Evolutionary conservation across 2,329 filamentous ascomycete species (phyloP).

Genomic region (Xenoacremonium recifei): DNA sequence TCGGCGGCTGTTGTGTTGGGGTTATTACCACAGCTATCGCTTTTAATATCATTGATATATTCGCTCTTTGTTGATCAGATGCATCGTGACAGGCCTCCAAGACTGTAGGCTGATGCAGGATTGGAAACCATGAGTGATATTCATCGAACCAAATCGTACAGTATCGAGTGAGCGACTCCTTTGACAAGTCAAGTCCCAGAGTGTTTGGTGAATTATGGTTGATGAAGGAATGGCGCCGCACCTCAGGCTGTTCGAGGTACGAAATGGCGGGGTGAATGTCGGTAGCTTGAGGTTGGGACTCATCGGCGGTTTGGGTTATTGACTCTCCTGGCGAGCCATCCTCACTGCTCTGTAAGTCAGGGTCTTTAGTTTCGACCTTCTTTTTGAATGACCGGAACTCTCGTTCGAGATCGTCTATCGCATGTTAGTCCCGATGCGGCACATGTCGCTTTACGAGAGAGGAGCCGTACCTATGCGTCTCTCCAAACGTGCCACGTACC

Average conservation of each 20-base stretch:
- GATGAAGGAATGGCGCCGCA: no score
- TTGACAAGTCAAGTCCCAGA: not conserved
- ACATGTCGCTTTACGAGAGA: no score
- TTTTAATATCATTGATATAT: slow-evolving; percentile 3
- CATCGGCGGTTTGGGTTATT: no score
- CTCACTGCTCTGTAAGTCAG: no score
- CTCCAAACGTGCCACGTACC: slow-evolving; percentile 6
- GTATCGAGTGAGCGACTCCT: not conserved
- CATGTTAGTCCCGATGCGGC: not conserved
- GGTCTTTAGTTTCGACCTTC: slow-evolving; percentile 1
- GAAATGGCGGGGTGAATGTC: no score
- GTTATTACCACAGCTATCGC: slow-evolving; percentile 6
- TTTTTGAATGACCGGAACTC: slow-evolving; percentile 6
- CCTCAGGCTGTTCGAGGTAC: no score
- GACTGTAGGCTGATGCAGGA: slow-evolving; percentile 8
- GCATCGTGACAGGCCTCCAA: slow-evolving; percentile 1
- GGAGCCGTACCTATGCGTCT: slow-evolving; percentile 2
- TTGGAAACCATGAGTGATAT: slow-evolving; percentile 9
- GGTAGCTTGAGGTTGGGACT: no score
- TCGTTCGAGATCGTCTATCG: not conserved
- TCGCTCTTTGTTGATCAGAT: not conserved
- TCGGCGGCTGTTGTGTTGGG: not conserved
- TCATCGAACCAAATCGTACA: slow-evolving; percentile 9
- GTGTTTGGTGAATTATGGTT: no score
- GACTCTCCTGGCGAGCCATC: no score